These are phyloP conservation scores for Mitragyna speciosa DNA, from an alignment of 257 asterid species.

Conservation along the genomic window DNA sequence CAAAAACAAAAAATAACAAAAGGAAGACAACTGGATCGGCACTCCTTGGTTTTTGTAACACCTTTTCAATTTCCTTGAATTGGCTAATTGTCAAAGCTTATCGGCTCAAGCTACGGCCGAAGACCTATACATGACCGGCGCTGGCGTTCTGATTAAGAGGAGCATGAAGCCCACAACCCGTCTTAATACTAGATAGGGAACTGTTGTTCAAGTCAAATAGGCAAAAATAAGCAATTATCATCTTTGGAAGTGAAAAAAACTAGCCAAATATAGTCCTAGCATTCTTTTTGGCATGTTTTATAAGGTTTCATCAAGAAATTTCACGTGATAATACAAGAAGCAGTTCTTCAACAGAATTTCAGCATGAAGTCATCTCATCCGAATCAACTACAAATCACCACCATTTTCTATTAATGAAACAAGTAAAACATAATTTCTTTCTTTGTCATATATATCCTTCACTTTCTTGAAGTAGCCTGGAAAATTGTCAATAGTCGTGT, in stretches of 20 bases:
- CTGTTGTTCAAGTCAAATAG: background rate
- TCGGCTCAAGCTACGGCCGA: background rate
- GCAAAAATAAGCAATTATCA: background rate
- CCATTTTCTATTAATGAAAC: background rate
- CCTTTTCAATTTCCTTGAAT: background rate
- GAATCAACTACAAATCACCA: background rate
- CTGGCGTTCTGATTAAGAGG: background rate
- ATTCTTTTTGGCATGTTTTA: background rate
- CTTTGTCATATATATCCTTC: background rate
- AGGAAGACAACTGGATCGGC: background rate
- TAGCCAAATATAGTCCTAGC: no score
- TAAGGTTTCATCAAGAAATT: background rate
- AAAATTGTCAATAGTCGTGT: background rate
- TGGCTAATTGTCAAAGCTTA: background rate
- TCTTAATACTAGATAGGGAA: background rate
- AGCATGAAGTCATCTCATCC: background rate
- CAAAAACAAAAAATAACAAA: no score
- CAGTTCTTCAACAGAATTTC: background rate
- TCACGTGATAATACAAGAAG: background rate
- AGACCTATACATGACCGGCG: background rate
- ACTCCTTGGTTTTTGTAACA: background rate
- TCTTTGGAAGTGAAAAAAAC: background rate
- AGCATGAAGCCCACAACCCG: background rate
- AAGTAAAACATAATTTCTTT: background rate
- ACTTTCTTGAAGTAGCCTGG: background rate